A percentile compares a stretch with the other conserved stretches of the same genome.
These are phyloP conservation scores for Microbotryomycetes sp. DNA, from an alignment of 1,284 basidiomycete genomes.

Conservation along the genomic window DNA sequence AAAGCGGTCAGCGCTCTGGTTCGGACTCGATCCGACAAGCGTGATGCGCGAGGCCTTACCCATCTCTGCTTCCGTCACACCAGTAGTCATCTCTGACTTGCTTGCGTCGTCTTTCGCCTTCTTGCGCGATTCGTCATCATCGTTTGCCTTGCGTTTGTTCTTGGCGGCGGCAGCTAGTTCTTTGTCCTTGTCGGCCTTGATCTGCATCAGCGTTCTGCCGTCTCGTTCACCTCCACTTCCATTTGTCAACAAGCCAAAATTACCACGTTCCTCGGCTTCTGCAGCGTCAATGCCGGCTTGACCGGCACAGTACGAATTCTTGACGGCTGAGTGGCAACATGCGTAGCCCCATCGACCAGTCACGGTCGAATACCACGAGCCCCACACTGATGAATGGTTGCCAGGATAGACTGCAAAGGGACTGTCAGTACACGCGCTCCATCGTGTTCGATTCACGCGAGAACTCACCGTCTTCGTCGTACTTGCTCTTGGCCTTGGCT, in stretches of 20 bases:
- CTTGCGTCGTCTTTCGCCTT: conserved; percentile 47
- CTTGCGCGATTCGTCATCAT: conserved; percentile 50
- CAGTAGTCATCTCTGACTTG: conserved; percentile 50
- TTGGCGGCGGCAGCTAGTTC: too few relatives aligned
- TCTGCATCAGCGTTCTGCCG: conserved; percentile 44
- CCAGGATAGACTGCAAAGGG: conserved; percentile 66
- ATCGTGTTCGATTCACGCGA: too few relatives aligned
- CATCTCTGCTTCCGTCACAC: conserved; percentile 85
- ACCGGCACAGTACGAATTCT: conserved; percentile 72
- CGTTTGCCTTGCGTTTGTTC: conserved; percentile 54
- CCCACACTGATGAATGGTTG: conserved; percentile 93
- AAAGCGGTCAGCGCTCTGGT: neutral
- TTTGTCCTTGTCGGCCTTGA: conserved; percentile 65
- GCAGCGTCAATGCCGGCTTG: conserved; percentile 49
- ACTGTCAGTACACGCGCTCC: conserved; percentile 21
- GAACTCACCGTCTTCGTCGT: conserved; percentile 86
- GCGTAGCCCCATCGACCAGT: conserved; percentile 81
- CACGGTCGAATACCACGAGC: conserved; percentile 79
- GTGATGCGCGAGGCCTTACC: conserved; percentile 52
- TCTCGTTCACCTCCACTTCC: conserved; percentile 64
- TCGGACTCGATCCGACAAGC: neutral
- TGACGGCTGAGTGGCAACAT: conserved; percentile 83
- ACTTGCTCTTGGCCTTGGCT: conserved; percentile 78
- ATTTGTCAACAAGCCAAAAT: conserved; percentile 7
- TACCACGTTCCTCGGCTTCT: conserved; percentile 44